phyloP scores from a whole-genome alignment of 192 early-diverging fungal genomes.

The Rhizoclosmatium globosum region DNA sequence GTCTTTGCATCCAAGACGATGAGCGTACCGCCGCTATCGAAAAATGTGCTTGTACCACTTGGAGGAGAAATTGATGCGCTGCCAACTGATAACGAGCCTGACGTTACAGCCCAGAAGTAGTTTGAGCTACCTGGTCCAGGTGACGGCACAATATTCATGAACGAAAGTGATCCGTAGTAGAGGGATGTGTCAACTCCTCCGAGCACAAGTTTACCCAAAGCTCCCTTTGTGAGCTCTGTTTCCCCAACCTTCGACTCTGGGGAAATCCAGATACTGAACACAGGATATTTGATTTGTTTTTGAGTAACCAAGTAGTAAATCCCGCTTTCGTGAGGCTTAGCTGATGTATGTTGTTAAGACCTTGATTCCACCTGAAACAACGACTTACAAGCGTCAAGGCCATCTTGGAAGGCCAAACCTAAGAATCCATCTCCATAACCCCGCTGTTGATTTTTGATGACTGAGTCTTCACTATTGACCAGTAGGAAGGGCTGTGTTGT shows the following conservation, averaged over 20 bases:
- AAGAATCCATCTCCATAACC: slow-evolving; percentile 19
- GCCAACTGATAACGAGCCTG: neutral
- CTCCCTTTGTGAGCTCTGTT: neutral
- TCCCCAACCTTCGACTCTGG: neutral
- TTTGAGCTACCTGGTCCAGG: slow-evolving; percentile 3
- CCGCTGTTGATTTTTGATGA: neutral
- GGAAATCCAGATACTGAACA: slow-evolving; percentile 21
- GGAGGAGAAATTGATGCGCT: neutral
- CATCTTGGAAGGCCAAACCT: slow-evolving; percentile 21
- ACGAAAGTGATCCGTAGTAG: slow-evolving; percentile 15
- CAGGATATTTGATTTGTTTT: neutral
- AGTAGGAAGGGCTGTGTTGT: slow-evolving; percentile 7
- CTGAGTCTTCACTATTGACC: slow-evolving; percentile 1
- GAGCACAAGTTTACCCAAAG: neutral
- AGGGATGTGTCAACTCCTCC: slow-evolving; percentile 5
- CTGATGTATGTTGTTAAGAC: neutral
- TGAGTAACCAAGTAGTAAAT: neutral
- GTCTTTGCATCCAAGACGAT: slow-evolving; percentile 8
- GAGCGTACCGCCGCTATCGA: slow-evolving; percentile 23
- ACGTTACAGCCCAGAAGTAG: slow-evolving; percentile 19
- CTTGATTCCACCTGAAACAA: neutral
- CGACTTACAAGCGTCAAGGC: slow-evolving; percentile 3
- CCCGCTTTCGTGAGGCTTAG: neutral
- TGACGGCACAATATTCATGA: slow-evolving; percentile 4
- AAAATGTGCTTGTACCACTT: neutral